These are phyloP conservation scores for Artemisia annua DNA, from an alignment of 129 eudicot species.

Conservation along the genomic window DNA sequence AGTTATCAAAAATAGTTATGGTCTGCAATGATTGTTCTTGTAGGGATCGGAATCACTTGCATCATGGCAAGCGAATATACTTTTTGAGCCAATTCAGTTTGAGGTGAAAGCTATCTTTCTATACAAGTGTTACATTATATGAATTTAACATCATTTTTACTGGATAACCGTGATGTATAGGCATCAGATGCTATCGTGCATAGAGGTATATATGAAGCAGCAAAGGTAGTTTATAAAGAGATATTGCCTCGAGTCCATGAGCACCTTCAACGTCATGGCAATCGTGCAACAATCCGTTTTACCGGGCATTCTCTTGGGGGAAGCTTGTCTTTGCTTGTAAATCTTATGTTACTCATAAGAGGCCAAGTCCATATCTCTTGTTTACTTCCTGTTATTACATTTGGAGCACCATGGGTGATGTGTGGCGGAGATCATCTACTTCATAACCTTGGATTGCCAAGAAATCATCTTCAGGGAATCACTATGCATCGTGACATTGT, in stretches of 20 bases:
- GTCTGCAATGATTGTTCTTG: background rate
- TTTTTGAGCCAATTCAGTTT: slow-evolving; percentile 83
- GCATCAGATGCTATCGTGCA: slow-evolving; percentile 74
- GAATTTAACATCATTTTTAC: background rate
- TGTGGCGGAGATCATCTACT: slow-evolving; percentile 87
- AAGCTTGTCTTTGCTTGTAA: slow-evolving; percentile 73
- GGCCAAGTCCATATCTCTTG: slow-evolving; percentile 60
- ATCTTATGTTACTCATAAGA: slow-evolving; percentile 78
- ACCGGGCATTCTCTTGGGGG: slow-evolving; percentile 99
- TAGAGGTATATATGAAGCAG: slow-evolving; percentile 92
- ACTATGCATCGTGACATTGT: slow-evolving; percentile 86
- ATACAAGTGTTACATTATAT: background rate
- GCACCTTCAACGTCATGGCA: slow-evolving; percentile 59
- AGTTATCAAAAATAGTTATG: too few species aligned
- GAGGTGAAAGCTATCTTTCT: slow-evolving; percentile 53
- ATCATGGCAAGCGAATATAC: slow-evolving; percentile 93
- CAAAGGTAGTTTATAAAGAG: slow-evolving; percentile 80
- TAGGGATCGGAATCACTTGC: slow-evolving; percentile 93
- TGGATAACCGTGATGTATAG: slow-evolving; percentile 30
- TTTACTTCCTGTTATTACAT: slow-evolving; percentile 79
- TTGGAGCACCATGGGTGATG: slow-evolving; percentile 82
- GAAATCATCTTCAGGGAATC: slow-evolving; percentile 63
- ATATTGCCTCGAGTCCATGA: slow-evolving; percentile 67
- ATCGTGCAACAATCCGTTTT: slow-evolving; percentile 64
- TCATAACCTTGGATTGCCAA: slow-evolving; percentile 62